Conservation (phyloP, 225 moss, liverwort and hornwort species). For the Rhytidiadelphus loreus region DNA sequence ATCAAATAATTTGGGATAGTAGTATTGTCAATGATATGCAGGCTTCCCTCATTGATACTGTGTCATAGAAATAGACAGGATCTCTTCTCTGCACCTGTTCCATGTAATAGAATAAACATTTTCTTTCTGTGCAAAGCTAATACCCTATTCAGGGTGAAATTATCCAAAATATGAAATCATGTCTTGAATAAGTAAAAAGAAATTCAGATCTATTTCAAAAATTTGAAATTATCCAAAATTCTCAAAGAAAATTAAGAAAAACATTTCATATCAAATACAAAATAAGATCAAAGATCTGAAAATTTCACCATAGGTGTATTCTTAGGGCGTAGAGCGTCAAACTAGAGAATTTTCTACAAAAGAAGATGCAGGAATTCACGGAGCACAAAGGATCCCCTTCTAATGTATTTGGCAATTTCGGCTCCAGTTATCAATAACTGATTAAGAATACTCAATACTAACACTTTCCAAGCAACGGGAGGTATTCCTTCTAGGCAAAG, state of each 20-base stretch:
- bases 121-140: neutral
- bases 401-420: neutral
- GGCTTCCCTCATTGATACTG: neutral
- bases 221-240: neutral
- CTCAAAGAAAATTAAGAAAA: neutral
- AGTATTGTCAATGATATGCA: neutral
- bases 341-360: neutral
- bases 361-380: neutral
- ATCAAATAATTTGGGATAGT: neutral
- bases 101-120: neutral
- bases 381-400: neutral
- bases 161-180: neutral
- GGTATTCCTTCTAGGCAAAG: neutral
- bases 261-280: neutral
- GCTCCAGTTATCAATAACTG: neutral
- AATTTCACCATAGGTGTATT: neutral
- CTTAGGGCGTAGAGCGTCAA: too few relatives aligned
- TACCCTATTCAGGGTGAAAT: neutral
- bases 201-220: neutral
- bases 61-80: neutral
- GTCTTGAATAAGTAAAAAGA: neutral
- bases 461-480: neutral
- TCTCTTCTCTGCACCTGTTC: neutral
- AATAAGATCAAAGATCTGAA: neutral
- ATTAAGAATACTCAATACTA: neutral